Evolutionary conservation across 257 asterid genomes (phyloP).

Genomic region (Ocimum tenuiflorum): DNA sequence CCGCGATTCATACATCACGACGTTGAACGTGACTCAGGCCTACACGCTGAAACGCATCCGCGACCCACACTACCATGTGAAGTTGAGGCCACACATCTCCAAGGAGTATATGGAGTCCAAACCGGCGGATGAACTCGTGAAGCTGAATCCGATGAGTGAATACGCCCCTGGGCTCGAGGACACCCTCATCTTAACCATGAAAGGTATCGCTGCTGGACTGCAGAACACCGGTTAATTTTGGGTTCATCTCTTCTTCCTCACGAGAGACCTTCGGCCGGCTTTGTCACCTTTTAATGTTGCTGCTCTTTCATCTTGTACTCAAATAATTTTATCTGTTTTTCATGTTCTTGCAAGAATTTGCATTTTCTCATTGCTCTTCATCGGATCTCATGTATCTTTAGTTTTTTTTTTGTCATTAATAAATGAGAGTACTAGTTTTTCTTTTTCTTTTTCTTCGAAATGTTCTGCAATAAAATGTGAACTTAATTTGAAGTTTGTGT

Average conservation of each 20-base stretch:
- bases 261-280: slow-evolving; percentile 6
- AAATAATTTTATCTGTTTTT: not conserved
- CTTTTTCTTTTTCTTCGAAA: too few species aligned
- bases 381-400: not conserved
- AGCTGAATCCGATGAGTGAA: too few species aligned
- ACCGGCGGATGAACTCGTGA: too few species aligned
- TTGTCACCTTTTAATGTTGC: not conserved
- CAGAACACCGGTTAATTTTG: too few species aligned
- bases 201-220: too few species aligned
- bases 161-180: too few species aligned
- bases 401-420: not conserved
- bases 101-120: slow-evolving; percentile 49
- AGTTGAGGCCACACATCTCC: slow-evolving; percentile 49
- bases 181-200: too few species aligned
- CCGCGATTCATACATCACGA: slow-evolving; percentile 52
- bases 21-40: slow-evolving; percentile 52
- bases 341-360: too few species aligned
- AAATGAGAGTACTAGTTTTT: not conserved
- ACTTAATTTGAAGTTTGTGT: too few species aligned
- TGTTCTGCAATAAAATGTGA: too few species aligned
- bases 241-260: too few species aligned
- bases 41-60: slow-evolving; percentile 53
- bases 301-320: not conserved
- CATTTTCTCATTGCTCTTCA: not conserved
- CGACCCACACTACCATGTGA: slow-evolving; percentile 48